These are phyloP conservation scores for Obba rivulosa DNA, from an alignment of 768 basidiomycete species.

Conservation along the genomic window DNA sequence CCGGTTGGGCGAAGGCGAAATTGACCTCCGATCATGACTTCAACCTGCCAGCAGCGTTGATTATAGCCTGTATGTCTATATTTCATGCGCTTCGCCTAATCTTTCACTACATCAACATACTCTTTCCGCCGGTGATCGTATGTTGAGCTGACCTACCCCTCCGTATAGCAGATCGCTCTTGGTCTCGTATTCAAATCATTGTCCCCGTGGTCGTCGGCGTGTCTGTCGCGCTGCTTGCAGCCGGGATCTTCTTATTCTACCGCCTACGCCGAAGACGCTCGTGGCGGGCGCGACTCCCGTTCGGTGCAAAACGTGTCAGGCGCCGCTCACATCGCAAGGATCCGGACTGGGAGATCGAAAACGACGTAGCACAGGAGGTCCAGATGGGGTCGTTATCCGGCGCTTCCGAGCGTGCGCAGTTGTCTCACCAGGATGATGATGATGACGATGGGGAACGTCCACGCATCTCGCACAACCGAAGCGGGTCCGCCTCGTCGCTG, in stretches of 20 bases:
- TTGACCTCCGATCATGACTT: constrained; percentile 5
- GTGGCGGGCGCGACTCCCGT: constrained; percentile 9
- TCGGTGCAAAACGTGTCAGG: constrained; percentile 9
- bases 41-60: constrained; percentile 5
- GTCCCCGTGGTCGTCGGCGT: constrained; percentile 30
- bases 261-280: constrained; percentile 4
- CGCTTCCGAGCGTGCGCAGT: neutral
- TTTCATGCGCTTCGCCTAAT: neutral
- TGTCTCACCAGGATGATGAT: neutral
- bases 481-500: neutral
- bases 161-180: constrained; percentile 3
- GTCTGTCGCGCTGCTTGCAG: constrained; percentile 20
- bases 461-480: neutral
- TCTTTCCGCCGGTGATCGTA: neutral
- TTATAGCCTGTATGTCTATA: constrained; percentile 1
- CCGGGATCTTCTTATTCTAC: constrained; percentile 20
- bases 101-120: neutral
- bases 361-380: constrained; percentile 2
- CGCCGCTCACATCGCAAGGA: neutral
- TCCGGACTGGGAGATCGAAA: constrained; percentile 17
- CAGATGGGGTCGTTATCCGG: neutral
- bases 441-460: neutral
- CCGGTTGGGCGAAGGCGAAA: constrained; percentile 10
- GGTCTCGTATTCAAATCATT: constrained; percentile 27
- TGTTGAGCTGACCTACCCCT: neutral